Base-by-base conservation (phyloP, 345 rosid species). In the Erucastrum elatum region DNA sequence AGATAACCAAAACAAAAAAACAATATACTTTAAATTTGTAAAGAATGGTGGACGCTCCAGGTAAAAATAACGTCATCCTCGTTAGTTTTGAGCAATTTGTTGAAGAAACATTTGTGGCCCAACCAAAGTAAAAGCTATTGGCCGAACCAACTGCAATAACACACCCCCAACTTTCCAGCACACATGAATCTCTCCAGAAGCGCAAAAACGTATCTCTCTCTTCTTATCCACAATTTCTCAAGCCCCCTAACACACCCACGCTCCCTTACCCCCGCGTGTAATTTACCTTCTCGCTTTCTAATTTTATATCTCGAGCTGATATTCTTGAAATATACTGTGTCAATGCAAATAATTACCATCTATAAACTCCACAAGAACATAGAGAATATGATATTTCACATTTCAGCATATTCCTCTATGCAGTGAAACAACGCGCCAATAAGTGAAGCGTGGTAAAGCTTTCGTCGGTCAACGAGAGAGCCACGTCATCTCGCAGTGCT, bases 401-500 rank as follows among this genome's bases (percentile, higher is more conserved):
- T 21, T 9, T 17, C 16, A 29, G 74, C 4, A 62, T 62, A 76
- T 76, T 68, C 74, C 51, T 13, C 7, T 30, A 1, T 17, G 2
- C 3, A 62, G 9, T 49, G 39, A 70, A 53, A 53, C 61, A 0
- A 78, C 72, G 76, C 77, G 77, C 76, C 31, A 0, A 39, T 12
- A 58, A 39, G 8, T 9, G 63, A 59, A 46, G 74, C 82, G 77
- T 72, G 44, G 55, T n/a, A 16, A 12, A 11, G 2, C 1, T 10
- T n/a, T 67, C 10, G 72, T 78, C 72, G 72, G 73, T 78, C 68
- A 66, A 72, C 3, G 4, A 49, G 5, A 49, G 5, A 0, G 65
- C 82, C 82, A 79, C 78, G 78, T 79, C 77, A 73, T 73, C 70
- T 13, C 46, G 15, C 35, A 11, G 3, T 9, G 21, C 73, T 44